Evolutionary conservation across 805 yeast genomes (phyloP).

Genomic region (Kuraishia molischiana): DNA sequence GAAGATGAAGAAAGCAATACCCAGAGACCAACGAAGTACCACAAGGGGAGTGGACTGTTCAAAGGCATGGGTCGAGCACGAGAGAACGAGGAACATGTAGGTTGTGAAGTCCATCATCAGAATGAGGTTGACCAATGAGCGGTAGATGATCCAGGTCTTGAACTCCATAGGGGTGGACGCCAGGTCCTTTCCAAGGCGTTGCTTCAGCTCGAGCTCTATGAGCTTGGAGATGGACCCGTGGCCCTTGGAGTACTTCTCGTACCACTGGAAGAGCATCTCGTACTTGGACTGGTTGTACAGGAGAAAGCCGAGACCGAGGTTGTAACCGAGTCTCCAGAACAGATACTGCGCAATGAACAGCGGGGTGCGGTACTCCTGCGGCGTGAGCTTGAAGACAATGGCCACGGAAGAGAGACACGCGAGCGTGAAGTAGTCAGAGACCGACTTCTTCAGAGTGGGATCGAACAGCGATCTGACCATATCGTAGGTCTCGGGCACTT

Average conservation of each 20-base stretch:
- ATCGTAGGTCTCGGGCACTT: conserved; percentile 62
- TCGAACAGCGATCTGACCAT: conserved; percentile 78
- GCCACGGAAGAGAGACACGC: conserved; percentile 26
- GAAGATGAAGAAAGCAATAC: conserved; percentile 54
- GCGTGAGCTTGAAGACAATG: conserved; percentile 18
- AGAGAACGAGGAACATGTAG: conserved; percentile 52
- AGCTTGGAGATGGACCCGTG: conserved; percentile 26
- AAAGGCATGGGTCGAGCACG: conserved; percentile 27
- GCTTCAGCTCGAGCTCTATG: conserved; percentile 32
- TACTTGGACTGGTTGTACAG: conserved; percentile 57
- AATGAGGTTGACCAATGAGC: conserved; percentile 72
- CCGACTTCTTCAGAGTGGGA: conserved; percentile 61
- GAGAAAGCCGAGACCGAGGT: conserved; percentile 69
- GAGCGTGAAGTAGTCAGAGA: conserved; percentile 54
- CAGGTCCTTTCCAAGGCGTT: conserved; percentile 28
- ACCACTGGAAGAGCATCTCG: conserved; percentile 33
- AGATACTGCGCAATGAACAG: conserved; percentile 47
- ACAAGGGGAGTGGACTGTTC: conserved; percentile 34
- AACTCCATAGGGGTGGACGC: conserved; percentile 55
- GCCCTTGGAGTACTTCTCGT: conserved; percentile 17
- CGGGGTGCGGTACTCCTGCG: conserved; percentile 15
- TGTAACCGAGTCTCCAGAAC: conserved; percentile 70
- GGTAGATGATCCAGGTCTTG: conserved; percentile 73
- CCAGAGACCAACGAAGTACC: conserved; percentile 43
- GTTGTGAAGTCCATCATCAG: conserved; percentile 79